Conservation (phyloP, 225 moss, liverwort and hornwort species). For the Antitrichia curtipendula region DNA sequence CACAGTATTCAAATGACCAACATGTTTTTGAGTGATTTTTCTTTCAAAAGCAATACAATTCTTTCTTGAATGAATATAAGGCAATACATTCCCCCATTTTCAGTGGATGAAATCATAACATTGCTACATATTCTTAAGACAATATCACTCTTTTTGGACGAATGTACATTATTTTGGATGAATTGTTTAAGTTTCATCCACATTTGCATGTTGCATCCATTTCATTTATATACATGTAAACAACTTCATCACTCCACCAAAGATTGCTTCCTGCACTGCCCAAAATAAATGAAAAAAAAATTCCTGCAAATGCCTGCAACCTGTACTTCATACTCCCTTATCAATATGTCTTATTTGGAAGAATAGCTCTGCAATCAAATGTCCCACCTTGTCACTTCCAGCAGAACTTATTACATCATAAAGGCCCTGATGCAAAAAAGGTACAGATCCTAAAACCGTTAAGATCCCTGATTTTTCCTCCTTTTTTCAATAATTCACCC, state of each 20-base stretch:
- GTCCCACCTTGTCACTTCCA: neutral
- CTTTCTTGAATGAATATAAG: neutral
- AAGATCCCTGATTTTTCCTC: neutral
- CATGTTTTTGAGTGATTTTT: accelerated
- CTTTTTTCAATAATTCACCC: neutral
- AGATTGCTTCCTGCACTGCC: neutral
- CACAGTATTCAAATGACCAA: neutral
- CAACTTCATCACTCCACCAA: neutral
- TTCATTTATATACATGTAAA: neutral
- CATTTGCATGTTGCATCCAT: neutral
- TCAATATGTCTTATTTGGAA: neutral
- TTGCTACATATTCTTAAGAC: neutral
- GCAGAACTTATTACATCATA: neutral
- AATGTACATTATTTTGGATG: neutral
- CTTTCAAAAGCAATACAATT: neutral
- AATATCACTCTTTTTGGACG: neutral
- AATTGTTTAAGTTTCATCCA: accelerated
- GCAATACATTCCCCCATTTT: neutral
- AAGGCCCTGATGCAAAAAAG: neutral
- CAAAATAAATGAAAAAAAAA: neutral
- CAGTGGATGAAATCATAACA: accelerated
- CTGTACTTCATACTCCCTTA: neutral
- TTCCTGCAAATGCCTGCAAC: neutral
- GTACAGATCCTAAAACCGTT: neutral
- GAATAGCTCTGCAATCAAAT: neutral